Base-by-base conservation (phyloP, 1,284 basidiomycete species). In the Kwoniella shivajii region DNA sequence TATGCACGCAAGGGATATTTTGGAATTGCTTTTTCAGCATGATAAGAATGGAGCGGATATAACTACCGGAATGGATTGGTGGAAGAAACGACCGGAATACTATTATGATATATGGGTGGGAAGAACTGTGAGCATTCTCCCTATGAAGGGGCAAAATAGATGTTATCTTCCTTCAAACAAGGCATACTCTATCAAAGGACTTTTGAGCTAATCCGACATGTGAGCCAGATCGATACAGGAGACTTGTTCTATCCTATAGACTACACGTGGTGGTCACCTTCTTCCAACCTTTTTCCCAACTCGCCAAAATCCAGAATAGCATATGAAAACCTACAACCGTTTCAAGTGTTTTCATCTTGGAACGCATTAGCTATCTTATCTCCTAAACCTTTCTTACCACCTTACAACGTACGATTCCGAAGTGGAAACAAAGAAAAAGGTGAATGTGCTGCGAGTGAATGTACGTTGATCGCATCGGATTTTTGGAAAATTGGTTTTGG, bases 81-180 rank as follows among this genome's bases (percentile, higher is more conserved):
- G 66, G 61, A 64, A 68, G 56, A 65, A 71, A 37, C 57, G 71
- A 29, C 76, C 76, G 14, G 72, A 68, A 22, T 72, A 76, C 49
- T 78, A 72, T 52, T 77, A 78, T 56, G 77, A 78, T 61, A 65
- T 78, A 29, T 78, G 77, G 77, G 77, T 77, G 0, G 75, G 67
- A 10, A 47, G 74, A 18, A 77, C 76, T 1, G 75, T 77, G 45
- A 62, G 73, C 69, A 13, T 24, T 16, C 26, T 6, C 3, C 14
- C 37, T 22, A 16, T 49, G 39, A 41, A 10, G 13, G 22, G 36
- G n/a, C n/a, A n/a, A n/a, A n/a, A 41, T 10, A 22, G 22, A 10
- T n/a, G 9, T 9, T 11, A 38, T 38, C 37, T 38, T 11, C n/a
- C n/a, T n/a, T 34, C 10, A 24, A 6, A 22, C 20, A 16, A 16